Base-by-base conservation (phyloP, 805 yeast genomes). In the Teunomyces lycoperdinae region DNA sequence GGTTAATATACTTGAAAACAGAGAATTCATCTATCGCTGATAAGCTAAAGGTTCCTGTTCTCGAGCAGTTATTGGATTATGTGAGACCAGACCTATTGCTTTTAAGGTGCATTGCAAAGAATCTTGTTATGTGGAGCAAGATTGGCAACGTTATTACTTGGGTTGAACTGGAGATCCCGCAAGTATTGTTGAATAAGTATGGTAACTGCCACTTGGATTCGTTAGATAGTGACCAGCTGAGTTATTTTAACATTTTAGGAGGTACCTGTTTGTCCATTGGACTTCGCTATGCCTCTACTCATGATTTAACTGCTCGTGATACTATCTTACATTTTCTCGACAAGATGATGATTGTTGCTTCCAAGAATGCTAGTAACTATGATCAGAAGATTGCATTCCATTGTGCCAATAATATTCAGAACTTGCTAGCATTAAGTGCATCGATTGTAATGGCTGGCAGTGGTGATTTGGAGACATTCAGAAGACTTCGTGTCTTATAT, bases 391-490 rank as follows among this genome's bases (percentile, higher is more conserved):
- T 87, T 31, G 76, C 89, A 0, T 67, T 73, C 35, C 66, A 72
- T 38, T 77, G 87, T 8, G 77, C 85, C 1, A 66, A 74, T 16
- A 77, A 76, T 30, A 70, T 84, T 29, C 81, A 83, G 42, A 82
- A 82, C 52, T 69, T 85, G 0, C 55, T 89, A 10, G 76, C 84
- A 1, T 63, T 92, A 4, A 78, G 94, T 7, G 63, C 79, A 5
- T 79, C 97, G 0, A 72, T 89, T 26, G 76, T 90, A 0, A 87
- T 89, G 87, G 91, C 96, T 1, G 96, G 97, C 1, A 81, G 90
- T 11, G 98, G 99, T 1, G 97, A 94, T 61, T 66, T 91, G 46
- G 87, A 82, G 39, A 79, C 84, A 0, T 78, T 94, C 54, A 76
- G 91, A 56, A 74, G 97, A 45, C 70, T 89, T 38, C 74, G 96